A percentile compares a stretch with the other conserved stretches of the same genome.
These are phyloP conservation scores for Cytospora paraplurivora DNA, from an alignment of 2,329 filamentous ascomycete species.

Conservation along the genomic window DNA sequence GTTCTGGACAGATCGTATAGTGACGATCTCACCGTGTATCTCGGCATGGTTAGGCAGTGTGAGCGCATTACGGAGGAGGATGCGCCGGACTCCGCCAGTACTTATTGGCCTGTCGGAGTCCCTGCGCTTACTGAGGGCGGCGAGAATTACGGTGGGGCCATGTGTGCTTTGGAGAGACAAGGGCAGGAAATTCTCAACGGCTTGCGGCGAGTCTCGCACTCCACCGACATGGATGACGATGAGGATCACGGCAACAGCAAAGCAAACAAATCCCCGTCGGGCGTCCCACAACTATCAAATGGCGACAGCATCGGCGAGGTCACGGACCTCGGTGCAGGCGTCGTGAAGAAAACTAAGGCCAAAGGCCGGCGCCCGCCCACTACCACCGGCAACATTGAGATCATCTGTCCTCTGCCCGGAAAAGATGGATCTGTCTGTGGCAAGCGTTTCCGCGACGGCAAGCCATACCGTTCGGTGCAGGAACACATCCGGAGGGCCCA, in stretches of 20 bases:
- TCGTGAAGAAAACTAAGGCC: constrained; percentile 15
- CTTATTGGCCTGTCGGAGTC: constrained; percentile 13
- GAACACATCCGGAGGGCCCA: constrained; percentile 98
- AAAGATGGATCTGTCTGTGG: constrained; percentile 11
- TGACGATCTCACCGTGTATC: constrained; percentile 17
- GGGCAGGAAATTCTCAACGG: constrained; percentile 10
- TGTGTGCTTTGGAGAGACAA: constrained; percentile 7
- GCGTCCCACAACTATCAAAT: constrained; percentile 8
- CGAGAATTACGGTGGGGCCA: constrained; percentile 3
- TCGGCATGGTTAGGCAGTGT: constrained; percentile 17
- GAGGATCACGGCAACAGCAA: constrained; percentile 27
- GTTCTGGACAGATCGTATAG: constrained; percentile 26
- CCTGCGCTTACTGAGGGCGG: constrained; percentile 12
- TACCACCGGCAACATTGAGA: background rate
- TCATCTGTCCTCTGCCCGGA: constrained; percentile 3
- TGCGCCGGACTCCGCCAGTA: constrained; percentile 8
- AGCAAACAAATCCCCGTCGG: constrained; percentile 30
- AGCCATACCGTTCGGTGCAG: constrained; percentile 89
- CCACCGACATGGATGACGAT: constrained; percentile 11
- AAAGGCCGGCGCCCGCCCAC: constrained; percentile 2
- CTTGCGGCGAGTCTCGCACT: constrained; percentile 16
- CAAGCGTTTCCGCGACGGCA: constrained; percentile 10
- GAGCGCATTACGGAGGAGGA: constrained; percentile 3
- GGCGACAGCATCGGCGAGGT: constrained; percentile 21
- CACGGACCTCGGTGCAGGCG: background rate